Conservation (phyloP, 2,329 filamentous ascomycete species). For the Colletotrichum camelliae region DNA sequence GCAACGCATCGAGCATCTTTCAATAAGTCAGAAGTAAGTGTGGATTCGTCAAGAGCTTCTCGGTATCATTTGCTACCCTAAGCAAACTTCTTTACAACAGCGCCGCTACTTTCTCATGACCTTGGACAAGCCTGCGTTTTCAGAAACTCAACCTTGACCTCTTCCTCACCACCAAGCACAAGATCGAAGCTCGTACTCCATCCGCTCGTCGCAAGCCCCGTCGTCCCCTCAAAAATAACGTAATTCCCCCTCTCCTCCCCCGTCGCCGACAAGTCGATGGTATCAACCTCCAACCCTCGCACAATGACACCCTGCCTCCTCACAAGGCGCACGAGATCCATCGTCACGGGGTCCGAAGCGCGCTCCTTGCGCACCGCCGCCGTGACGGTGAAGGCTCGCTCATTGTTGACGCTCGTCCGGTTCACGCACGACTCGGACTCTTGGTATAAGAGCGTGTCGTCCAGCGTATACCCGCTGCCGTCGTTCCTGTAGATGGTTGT, state of each 20-base stretch:
- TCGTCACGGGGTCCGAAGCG: not conserved
- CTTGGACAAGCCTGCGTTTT: slow-evolving; percentile 19
- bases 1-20: not conserved
- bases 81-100: not conserved
- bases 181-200: slow-evolving; percentile 23
- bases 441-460: slow-evolving; percentile 32
- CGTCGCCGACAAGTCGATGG: not conserved
- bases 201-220: slow-evolving; percentile 12
- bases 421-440: slow-evolving; percentile 29
- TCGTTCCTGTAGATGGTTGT: slow-evolving; percentile 28
- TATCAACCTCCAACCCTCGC: slow-evolving; percentile 5
- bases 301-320: slow-evolving; percentile 14
- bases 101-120: not conserved
- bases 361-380: slow-evolving; percentile 15
- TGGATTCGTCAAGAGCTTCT: not conserved
- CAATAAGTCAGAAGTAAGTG: not conserved
- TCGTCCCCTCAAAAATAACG: not conserved
- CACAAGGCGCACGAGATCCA: slow-evolving; percentile 18
- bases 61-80: not conserved
- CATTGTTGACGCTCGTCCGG: slow-evolving; percentile 6
- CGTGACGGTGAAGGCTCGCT: slow-evolving; percentile 14
- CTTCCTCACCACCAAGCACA: not conserved
- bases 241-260: slow-evolving; percentile 5
- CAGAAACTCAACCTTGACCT: slow-evolving; percentile 15
- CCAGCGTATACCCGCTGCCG: slow-evolving; percentile 32